phyloP scores from a whole-genome alignment of 352 stramenopile species.

The Hyaloperonospora brassicae region DNA sequence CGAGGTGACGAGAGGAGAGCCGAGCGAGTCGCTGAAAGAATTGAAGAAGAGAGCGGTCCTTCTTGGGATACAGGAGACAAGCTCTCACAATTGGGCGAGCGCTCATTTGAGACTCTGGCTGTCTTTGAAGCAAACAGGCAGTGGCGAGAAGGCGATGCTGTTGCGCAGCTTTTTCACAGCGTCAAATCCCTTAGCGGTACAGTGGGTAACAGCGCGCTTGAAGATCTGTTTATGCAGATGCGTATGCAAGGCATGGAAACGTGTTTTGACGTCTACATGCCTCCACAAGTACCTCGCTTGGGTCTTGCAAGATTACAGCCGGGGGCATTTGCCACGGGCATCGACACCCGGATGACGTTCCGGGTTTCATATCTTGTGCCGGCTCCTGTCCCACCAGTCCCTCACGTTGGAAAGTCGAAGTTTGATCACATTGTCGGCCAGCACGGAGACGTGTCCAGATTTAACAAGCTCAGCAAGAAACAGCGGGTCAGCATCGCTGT shows the following conservation, averaged over 20 bases:
- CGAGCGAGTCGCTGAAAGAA: slow-evolving; percentile 7
- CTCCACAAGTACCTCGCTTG: slow-evolving; percentile 28
- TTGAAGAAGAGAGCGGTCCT: slow-evolving; percentile 14
- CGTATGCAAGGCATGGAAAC: slow-evolving; percentile 52
- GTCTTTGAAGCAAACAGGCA: slow-evolving; percentile 24
- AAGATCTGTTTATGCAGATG: slow-evolving; percentile 39
- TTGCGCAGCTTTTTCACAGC: slow-evolving; percentile 37
- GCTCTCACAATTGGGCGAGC: slow-evolving; percentile 19
- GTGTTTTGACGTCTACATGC: slow-evolving; percentile 46
- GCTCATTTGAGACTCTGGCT: slow-evolving; percentile 41
- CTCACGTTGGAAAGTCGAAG: slow-evolving; percentile 28
- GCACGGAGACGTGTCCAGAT: slow-evolving; percentile 26
- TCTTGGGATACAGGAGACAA: slow-evolving; percentile 15
- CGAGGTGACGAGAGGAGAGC: slow-evolving; percentile 12
- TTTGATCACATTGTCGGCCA: slow-evolving; percentile 20
- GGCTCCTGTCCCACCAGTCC: slow-evolving; percentile 29
- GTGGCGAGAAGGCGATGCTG: slow-evolving; percentile 41
- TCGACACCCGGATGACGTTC: slow-evolving; percentile 42
- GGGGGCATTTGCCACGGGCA: slow-evolving; percentile 14
- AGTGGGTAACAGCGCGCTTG: slow-evolving; percentile 25
- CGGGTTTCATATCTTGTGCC: slow-evolving; percentile 60
- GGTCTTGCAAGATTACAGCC: background rate
- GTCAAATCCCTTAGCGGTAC: slow-evolving; percentile 2
- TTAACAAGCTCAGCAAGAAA: slow-evolving; percentile 52
- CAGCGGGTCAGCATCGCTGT: slow-evolving; percentile 24